Evolutionary conservation across 1,139 yeast genomes (phyloP), one percentile per base, ranked within the genome.

Genomic region (Ogataea hybrid): DNA sequence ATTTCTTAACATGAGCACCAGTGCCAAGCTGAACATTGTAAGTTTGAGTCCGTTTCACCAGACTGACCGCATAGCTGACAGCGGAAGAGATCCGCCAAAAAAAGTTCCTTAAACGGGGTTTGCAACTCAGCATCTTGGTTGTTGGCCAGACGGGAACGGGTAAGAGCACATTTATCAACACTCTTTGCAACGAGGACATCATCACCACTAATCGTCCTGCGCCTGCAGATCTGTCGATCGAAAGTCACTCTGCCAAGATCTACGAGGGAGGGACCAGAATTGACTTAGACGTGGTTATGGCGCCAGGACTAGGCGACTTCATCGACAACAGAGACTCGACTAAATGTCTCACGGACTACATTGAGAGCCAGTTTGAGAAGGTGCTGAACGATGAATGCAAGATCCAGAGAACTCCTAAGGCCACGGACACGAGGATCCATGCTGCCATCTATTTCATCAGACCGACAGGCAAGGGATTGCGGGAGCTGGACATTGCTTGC

Each of bases 391-490:
- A 75, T 48, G 80, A 75, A 51, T 53, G 68, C 43, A 66, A 69
- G 46, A 67, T 74, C 37, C 65, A 69, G 45, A 61, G 80, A 46
- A 63, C 65, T 40, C 63, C 69, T 2, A 47, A 51, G 18, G 42
- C 44, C 18, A 52, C 75, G 30, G 98, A 92, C 64, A 76, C 96
- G 17, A 76, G 97, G 55, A 94, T 92, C 43, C 98, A 92, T 69
- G 90, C 95, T 52, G 84, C 89, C 41, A 72, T 92, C 59, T 92
- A 87, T 66, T 92, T 92, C 62, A 80, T 92, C 54, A 84, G 88
- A 52, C 97, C 98, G 48, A 85, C 87, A 44, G 88, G 89, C 46
- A 71, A 73, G 49, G 92, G 90, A 14, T 77, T 92, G 59, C 79
- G 81, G 53, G 84, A 85, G 42, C 72, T 92, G 57, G 98, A 92